Conservation (phyloP, 1,284 basidiomycete genomes). For the Meira nashicola region DNA sequence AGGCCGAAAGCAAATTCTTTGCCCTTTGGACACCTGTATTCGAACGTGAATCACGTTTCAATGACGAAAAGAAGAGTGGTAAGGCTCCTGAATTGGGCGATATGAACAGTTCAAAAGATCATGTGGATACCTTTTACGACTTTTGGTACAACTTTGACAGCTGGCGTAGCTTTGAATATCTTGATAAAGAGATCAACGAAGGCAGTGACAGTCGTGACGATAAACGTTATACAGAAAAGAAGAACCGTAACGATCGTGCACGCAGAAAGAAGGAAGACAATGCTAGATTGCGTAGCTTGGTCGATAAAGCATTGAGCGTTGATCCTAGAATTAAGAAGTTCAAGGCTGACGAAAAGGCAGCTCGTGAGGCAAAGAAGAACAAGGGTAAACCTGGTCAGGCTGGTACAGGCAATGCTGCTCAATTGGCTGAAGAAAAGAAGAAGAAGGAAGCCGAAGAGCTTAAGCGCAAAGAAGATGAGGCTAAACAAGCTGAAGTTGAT, state of each 20-base stretch:
- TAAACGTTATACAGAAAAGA: conserved; percentile 98
- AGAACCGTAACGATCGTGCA: conserved; percentile 95
- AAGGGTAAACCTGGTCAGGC: conserved; percentile 56
- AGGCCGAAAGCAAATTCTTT: conserved; percentile 63
- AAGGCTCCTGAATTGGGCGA: conserved; percentile 81
- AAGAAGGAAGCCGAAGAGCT: conserved; percentile 54
- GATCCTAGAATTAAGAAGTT: conserved; percentile 97
- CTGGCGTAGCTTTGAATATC: conserved; percentile 96
- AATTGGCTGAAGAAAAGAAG: conserved; percentile 21
- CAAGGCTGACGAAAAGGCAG: conserved; percentile 93
- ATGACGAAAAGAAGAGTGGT: conserved; percentile 61
- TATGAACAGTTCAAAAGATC: conserved; percentile 68
- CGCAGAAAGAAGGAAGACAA: conserved; percentile 97
- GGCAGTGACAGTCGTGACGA: conserved; percentile 95
- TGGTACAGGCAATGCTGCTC: conserved; percentile 46
- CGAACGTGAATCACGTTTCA: conserved; percentile 86
- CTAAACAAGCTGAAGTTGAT: conserved; percentile 66
- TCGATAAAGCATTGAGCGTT: conserved; percentile 76
- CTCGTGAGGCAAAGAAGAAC: conserved; percentile 84
- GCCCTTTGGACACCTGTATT: conserved; percentile 70
- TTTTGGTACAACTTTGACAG: conserved; percentile 99
- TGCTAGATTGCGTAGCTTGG: conserved; percentile 76
- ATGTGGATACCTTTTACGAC: conserved; percentile 91
- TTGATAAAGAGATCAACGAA: conserved; percentile 98
- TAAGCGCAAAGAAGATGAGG: conserved; percentile 65